A percentile compares a stretch with the other conserved stretches of the same genome.
Evolutionary conservation across 768 basidiomycete genomes (phyloP).

Genomic region (Amanita inopinata): DNA sequence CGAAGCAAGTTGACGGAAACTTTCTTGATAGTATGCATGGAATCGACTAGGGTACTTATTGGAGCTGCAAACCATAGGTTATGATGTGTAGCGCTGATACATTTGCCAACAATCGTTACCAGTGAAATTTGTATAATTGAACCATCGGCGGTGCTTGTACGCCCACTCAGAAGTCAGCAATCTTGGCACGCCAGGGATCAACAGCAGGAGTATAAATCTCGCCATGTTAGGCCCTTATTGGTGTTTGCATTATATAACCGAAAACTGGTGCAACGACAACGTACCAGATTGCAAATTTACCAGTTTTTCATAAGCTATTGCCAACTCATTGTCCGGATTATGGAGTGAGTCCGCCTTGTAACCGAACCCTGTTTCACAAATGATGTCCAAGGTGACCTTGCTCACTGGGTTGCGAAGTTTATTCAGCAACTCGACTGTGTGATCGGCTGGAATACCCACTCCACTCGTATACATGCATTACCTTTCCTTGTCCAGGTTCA

Average conservation of each 20-base stretch:
- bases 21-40: slow-evolving; percentile 23
- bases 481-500: slow-evolving; percentile 17
- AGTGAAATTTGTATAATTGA: slow-evolving; percentile 12
- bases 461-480: slow-evolving; percentile 27
- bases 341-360: slow-evolving; percentile 27
- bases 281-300: slow-evolving; percentile 23
- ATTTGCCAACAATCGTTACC: no score
- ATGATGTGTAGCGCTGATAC: background rate
- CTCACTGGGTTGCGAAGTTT: slow-evolving; percentile 19
- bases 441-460: slow-evolving; percentile 16
- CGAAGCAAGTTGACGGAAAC: slow-evolving; percentile 25
- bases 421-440: background rate
- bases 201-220: slow-evolving; percentile 18
- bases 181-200: slow-evolving; percentile 19
- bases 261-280: no score
- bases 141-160: slow-evolving; percentile 17
- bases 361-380: slow-evolving; percentile 30
- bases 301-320: slow-evolving; percentile 26
- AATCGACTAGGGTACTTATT: slow-evolving; percentile 17
- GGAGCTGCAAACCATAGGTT: slow-evolving; percentile 5
- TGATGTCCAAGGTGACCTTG: slow-evolving; percentile 32
- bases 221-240: slow-evolving; percentile 23
- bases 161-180: slow-evolving; percentile 20
- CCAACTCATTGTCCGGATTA: slow-evolving; percentile 28
- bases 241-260: no score